Base-by-base conservation (phyloP, 78 protist species). In the Dictyostelium capitatum region DNA sequence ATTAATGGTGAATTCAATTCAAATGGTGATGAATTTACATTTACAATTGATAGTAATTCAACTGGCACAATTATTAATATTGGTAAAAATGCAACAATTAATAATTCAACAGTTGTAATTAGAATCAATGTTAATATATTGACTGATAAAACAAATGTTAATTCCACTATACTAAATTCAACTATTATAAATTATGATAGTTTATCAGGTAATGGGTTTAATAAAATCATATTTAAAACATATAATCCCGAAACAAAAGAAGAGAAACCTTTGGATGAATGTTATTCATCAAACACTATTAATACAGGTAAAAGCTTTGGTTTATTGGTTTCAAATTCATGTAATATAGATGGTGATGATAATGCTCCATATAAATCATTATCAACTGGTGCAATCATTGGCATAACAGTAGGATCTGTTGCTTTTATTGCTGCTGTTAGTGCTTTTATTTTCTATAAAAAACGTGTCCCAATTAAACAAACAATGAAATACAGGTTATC, bases 361-460 rank as follows among this genome's bases (percentile, higher is more conserved):
- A 17, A 32, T 6, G 32, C 19, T 4, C 19, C n/a, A 15, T 4
- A 8, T 20, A 20, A 20, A 43, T 25, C 30, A 19, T 43, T 72
- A 9, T 25, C 57, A 14, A 41, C 48, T n/a, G 79, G 79, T 43
- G 53, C 79, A 17, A 43, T 72, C 20, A 28, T 41, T 41, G 79
- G 79, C 19, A 43, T 72, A 15, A 54, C 43, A 19, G 79, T 72
- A 3, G 79, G 79, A 37, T 19, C 43, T 20, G 79, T 15, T 19
- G 79, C 37, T 0, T 6, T 20, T 72, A 30, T 46, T 12, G 56
- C 28, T 6, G 43, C 43, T 6, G 53, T 41, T 43, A 54, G 79
- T 72, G 56, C 20, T 72, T 7, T 72, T 72, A 41, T 72, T 41
- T 41, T 17, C 53, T 72, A 37, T 72, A 72, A 53, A 72, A 72